Evolutionary conservation across 2,329 filamentous ascomycete species (phyloP).

Genomic region (Xylaria sp.): DNA sequence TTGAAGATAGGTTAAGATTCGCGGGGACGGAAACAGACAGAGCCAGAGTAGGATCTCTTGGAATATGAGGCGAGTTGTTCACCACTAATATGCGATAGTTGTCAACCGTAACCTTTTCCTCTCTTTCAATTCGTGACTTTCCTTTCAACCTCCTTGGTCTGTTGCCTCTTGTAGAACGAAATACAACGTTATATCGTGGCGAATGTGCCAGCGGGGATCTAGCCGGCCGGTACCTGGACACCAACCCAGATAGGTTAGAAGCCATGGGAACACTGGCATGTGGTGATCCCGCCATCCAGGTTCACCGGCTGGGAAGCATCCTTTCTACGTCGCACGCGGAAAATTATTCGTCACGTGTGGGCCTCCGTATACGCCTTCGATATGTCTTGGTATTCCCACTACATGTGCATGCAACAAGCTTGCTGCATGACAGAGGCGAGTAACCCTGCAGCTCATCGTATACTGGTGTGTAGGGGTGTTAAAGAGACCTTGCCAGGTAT

Average conservation of each 20-base stretch:
- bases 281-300: neutral
- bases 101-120: neutral
- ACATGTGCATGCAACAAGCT: neutral
- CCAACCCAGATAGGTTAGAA: neutral
- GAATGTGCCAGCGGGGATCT: neutral
- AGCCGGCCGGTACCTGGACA: neutral
- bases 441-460: slow-evolving; percentile 17
- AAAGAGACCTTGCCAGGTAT: no score
- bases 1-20: neutral
- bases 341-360: neutral
- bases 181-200: neutral
- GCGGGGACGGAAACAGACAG: no score
- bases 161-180: neutral
- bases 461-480: no score
- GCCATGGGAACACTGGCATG: neutral
- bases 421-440: slow-evolving; percentile 9
- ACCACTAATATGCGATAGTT: neutral
- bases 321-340: neutral
- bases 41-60: neutral
- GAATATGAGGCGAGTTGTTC: neutral
- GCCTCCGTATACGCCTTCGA: neutral
- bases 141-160: neutral
- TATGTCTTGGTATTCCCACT: neutral
- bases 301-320: neutral
- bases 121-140: neutral